Base-by-base conservation (phyloP, 2,329 filamentous ascomycete species). In the Scorias spongiosa region DNA sequence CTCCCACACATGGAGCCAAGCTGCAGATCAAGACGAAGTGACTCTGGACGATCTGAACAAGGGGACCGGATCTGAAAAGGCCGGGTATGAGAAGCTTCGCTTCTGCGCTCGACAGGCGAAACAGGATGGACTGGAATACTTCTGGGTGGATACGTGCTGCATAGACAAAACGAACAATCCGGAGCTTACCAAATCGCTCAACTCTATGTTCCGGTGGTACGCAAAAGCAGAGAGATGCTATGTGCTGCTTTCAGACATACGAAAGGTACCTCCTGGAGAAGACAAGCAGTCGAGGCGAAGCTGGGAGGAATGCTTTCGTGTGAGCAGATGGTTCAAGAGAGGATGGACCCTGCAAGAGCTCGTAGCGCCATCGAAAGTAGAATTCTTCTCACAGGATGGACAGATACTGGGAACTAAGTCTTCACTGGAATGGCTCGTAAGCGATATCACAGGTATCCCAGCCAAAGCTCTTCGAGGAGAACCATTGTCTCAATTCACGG, bases 1-100 rank as follows among this genome's bases (percentile, higher is more conserved):
- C 2, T 62, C 59, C 1, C 59, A 63, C 41, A 55, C 51, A 9
- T 62, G 60, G 59, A 49, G 48, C 29, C 9, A 10, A 32, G 9
- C n/a, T n/a, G 29, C 9, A 32, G n/a, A n/a, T 32, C 29, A 49
- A 1, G 58, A 51, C 2, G 60, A 63, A 46, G 54, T 61, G 9
- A 44, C 52, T 0, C 54, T 57, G 37, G 39, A 50, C 17, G 55
- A 61, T 30, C 52, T 57, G 3, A n/a, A 28, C 10, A 37, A 43
- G 11, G 43, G 44, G 5, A 41, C 26, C 5, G 41, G 10, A n/a
- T 28, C 20, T 29, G 15, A 42, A 39, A 53, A 53, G 45, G 17
- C 40, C 9, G 53, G 52, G 2, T 55, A 48, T 30, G 43, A 39
- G 7, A 56, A 56, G 41, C 50, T 56, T 42, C 41, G 46, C n/a